A percentile compares a stretch with the other conserved stretches of the same genome.
These are phyloP conservation scores for Wickerhamomyces sp. DNA, from an alignment of 1,139 yeast species.

Conservation along the genomic window DNA sequence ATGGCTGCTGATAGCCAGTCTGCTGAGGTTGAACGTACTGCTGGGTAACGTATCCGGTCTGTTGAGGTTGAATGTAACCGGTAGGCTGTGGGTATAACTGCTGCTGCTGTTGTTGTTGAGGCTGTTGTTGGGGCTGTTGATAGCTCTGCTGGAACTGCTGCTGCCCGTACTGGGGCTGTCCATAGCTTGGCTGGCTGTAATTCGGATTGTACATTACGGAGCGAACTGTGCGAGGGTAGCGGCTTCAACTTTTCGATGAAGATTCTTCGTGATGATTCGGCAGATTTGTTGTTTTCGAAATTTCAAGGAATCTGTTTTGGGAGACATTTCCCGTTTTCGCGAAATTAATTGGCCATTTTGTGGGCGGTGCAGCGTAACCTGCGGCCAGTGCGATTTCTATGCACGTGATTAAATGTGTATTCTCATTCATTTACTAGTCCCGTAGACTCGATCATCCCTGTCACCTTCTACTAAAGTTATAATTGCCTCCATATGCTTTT, in stretches of 20 bases:
- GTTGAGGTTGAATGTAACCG: constrained; percentile 10
- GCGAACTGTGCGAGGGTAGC: too few species aligned
- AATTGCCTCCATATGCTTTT: constrained; percentile 70
- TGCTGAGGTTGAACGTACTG: constrained; percentile 10
- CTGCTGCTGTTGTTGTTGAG: constrained; percentile 12
- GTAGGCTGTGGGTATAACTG: constrained; percentile 17
- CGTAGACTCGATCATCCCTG: constrained; percentile 55
- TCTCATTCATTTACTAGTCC: constrained; percentile 27
- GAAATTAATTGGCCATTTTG: too few species aligned
- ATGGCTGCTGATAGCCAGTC: constrained; percentile 13
- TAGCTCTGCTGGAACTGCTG: constrained; percentile 1
- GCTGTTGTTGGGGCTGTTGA: constrained; percentile 1
- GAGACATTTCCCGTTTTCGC: too few species aligned
- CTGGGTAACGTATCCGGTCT: constrained; percentile 11
- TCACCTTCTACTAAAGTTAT: constrained; percentile 75
- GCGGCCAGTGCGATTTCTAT: too few species aligned
- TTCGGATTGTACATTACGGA: too few species aligned
- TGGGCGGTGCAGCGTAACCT: too few species aligned
- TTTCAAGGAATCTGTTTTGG: too few species aligned
- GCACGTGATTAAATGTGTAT: too few species aligned
- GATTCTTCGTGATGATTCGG: too few species aligned
- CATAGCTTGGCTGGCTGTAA: too few species aligned
- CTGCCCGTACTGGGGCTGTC: constrained; percentile 2
- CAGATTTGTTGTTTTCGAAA: too few species aligned
- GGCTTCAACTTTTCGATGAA: too few species aligned